Evolutionary conservation across 176 grass and related monocot species (phyloP), one percentile per base, ranked within the genome.

Genomic region (Musa beccarii): DNA sequence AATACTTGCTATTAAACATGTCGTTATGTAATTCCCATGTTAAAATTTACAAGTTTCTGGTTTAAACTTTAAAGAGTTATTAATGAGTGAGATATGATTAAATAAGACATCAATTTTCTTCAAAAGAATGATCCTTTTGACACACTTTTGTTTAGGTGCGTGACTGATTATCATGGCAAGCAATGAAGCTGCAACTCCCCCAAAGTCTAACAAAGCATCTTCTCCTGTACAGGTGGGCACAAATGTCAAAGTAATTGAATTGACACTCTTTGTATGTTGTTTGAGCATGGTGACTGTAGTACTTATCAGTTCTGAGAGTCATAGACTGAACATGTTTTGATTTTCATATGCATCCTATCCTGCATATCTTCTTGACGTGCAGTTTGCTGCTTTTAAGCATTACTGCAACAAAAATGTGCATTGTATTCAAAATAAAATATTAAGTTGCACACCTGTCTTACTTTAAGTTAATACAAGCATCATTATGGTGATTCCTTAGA

Each of bases 221-320:
- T 82, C 85, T n/a, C 74, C 83, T 54, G 76, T 79, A 54, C 91
- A 92, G 89, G 93, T 96, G 87, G 76, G 59, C 76, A 57, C 16
- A 57, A 34, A 52, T 51, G 75, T 23, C 13, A 17, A 53, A 19
- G 10, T 53, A 74, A 56, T 43, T 74, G 10, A 8, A 28, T 74
- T 29, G 17, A 51, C 11, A 4, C 9, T 16, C 12, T 34, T 13
- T 28, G 8, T 9, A 34, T 19, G 57, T 62, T 62, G 57, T 62
- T 20, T 62, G 10, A 62, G 20, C 12, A 6, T 62, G 20, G 20
- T 17, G 20, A 1, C 10, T 43, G 0, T 43, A 43, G 34, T 43
- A 43, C 34, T 43, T 43, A 43, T 43, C 34, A 43, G 34, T 43
- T 43, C 34, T 43, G 34, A 43, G 4, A 43, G 34, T 43, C 34